Conservation (phyloP, 129 eudicot species). For the Arctium minus region DNA sequence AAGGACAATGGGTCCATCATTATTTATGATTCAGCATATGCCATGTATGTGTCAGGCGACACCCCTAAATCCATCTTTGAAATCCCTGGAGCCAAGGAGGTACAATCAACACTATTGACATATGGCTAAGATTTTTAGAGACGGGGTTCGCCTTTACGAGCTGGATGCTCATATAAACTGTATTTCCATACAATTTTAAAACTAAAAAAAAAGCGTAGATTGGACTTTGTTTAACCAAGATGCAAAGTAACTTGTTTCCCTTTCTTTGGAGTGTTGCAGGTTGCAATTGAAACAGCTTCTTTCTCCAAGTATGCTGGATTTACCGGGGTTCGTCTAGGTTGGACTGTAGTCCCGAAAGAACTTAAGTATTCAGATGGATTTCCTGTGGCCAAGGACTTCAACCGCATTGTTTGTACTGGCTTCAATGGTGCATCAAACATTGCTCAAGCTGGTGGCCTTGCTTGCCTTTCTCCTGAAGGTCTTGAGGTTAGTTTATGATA, state of each 20-base stretch:
- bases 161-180: background rate
- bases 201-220: background rate
- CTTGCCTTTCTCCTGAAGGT: constrained; percentile 89
- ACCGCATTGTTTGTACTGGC: constrained; percentile 85
- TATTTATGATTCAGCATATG: constrained; percentile 93
- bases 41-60: constrained; percentile 80
- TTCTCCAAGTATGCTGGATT: constrained; percentile 96
- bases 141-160: background rate
- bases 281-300: constrained; percentile 90
- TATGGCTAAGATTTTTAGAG: background rate
- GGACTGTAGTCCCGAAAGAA: constrained; percentile 91
- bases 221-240: background rate
- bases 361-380: constrained; percentile 85
- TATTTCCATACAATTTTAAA: background rate
- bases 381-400: constrained; percentile 92
- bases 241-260: background rate
- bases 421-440: constrained; percentile 98
- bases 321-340: constrained; percentile 96
- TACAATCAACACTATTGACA: constrained; percentile 5
- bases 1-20: constrained; percentile 87
- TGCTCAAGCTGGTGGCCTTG: constrained; percentile 94
- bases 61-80: constrained; percentile 89
- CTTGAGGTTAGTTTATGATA: constrained; percentile 58
- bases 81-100: constrained; percentile 96
- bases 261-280: constrained; percentile 41